Conservation (phyloP, 176 grass and related monocot genomes). For the Triticum aestivum region IWGSC_CS_RefSeq_v2.1 NC_057814.1:58560437-58560936, state of each 20-base stretch:
- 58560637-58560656: conserved; percentile 96
- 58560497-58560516: background rate
- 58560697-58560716: conserved; percentile 96
- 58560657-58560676: conserved; percentile 93
- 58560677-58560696: conserved; percentile 79
- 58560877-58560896: conserved; percentile 85
- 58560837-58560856: background rate
- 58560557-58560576: conserved; percentile 5
- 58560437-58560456: background rate
- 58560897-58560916: conserved; percentile 95
- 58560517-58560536: background rate
- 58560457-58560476: background rate
- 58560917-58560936: conserved; percentile 80
- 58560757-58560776: conserved; percentile 95
- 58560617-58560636: conserved; percentile 92
- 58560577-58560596: conserved; percentile 79
- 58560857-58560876: conserved; percentile 14
- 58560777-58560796: conserved; percentile 57
- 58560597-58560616: conserved; percentile 97
- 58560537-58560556: background rate
- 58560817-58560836: conserved; percentile 34
- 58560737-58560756: conserved; percentile 99
- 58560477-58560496: background rate
- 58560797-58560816: conserved; percentile 33
- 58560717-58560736: conserved; percentile 90